Evolutionary conservation across 2,329 filamentous ascomycete species (phyloP).

Genomic region (Neofusicoccum cordaticola): DNA sequence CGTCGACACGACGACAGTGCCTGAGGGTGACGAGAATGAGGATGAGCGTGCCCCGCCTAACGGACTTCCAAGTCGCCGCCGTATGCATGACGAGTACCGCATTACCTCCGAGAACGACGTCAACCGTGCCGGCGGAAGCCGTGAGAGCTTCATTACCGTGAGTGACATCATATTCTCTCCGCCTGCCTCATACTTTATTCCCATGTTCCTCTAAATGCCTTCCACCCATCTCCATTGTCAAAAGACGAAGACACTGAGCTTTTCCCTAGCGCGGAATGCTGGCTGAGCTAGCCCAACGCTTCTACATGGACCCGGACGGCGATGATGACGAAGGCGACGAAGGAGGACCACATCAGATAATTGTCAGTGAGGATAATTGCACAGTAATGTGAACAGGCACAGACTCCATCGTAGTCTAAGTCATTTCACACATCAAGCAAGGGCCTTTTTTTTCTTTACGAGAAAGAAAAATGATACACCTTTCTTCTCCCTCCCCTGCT

Average conservation of each 20-base stretch:
- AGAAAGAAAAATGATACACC: not conserved
- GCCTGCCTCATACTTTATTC: not conserved
- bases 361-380: conserved; percentile 11
- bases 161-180: conserved; percentile 22
- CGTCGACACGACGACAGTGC: conserved; percentile 16
- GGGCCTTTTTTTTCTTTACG: too few relatives aligned
- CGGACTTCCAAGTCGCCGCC: conserved; percentile 56
- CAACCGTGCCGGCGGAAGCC: conserved; percentile 56
- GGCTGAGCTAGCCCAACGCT: conserved; percentile 34
- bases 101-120: conserved; percentile 63
- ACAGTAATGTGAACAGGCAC: not conserved
- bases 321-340: conserved; percentile 22
- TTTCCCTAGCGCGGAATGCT: conserved; percentile 29
- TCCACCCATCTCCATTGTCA: not conserved
- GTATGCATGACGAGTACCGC: conserved; percentile 59
- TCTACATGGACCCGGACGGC: conserved; percentile 27
- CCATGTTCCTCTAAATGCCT: not conserved
- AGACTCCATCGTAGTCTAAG: too few relatives aligned
- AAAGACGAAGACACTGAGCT: not conserved
- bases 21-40: conserved; percentile 30
- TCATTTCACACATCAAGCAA: too few relatives aligned
- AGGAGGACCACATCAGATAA: not conserved
- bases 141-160: conserved; percentile 58
- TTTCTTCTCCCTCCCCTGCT: not conserved
- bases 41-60: conserved; percentile 39